phyloP scores from a whole-genome alignment of 129 eudicot genomes.

The Glebionis coronaria region DNA sequence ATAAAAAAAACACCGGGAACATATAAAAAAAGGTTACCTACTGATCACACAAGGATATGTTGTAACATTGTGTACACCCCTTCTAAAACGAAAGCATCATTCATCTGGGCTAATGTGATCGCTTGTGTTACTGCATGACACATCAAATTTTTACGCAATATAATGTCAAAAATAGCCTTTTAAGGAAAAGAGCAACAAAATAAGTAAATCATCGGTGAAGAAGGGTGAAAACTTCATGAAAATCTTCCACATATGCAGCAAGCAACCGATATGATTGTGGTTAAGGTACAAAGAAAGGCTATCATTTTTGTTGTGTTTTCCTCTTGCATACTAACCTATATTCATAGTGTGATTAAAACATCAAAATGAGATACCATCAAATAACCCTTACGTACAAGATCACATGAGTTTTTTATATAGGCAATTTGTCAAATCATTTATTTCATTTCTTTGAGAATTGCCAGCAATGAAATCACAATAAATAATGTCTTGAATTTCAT shows the following conservation, averaged over 20 bases:
- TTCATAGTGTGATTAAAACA: neutral
- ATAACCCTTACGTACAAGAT: neutral
- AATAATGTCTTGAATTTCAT: no score
- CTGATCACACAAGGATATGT: neutral
- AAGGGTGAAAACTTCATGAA: neutral
- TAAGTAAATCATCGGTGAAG: neutral
- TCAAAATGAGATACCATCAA: neutral
- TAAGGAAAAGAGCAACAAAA: neutral
- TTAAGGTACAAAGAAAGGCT: neutral
- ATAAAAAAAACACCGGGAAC: neutral
- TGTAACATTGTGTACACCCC: neutral
- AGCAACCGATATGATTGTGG: neutral
- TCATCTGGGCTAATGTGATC: constrained; percentile 1
- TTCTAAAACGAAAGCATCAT: neutral
- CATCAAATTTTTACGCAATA: neutral
- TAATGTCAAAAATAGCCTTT: neutral
- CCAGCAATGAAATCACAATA: no score
- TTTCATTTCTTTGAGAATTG: no score
- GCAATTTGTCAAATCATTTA: no score
- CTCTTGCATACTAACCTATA: neutral
- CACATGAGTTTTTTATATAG: neutral
- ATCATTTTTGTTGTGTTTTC: neutral
- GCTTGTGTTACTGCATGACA: neutral
- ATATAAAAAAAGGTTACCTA: neutral
- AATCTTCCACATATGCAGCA: neutral